Evolutionary conservation across 352 stramenopile genomes (phyloP).

Genomic region (Thalassiosira exigua): DNA sequence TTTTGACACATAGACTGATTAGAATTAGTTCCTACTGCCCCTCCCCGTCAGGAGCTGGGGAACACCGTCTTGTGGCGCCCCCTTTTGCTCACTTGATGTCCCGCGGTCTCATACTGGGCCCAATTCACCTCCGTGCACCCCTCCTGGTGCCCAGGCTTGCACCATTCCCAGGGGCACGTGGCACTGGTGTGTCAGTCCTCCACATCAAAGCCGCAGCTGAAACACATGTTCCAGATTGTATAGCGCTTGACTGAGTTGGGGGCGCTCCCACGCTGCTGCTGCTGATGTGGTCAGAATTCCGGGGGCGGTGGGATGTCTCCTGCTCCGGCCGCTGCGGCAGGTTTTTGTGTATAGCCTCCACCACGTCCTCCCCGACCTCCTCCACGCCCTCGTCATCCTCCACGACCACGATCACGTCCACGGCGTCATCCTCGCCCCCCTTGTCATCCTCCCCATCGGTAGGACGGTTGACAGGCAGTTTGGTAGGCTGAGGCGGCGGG

Average conservation of each 20-base stretch:
- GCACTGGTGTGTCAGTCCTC: constrained; percentile 11
- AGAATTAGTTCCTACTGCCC: no score
- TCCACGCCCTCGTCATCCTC: no score
- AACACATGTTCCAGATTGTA: constrained; percentile 30
- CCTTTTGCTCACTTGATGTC: constrained; percentile 6
- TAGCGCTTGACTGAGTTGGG: constrained; percentile 30
- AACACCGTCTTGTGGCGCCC: constrained; percentile 9
- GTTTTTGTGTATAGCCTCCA: no score
- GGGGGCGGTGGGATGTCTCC: neutral
- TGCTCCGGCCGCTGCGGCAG: no score
- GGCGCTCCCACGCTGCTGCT: neutral
- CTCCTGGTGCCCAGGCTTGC: neutral
- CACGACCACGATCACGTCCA: no score
- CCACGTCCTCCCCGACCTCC: no score
- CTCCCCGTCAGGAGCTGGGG: constrained; percentile 20
- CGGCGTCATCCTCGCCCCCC: no score
- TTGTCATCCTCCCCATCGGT: no score
- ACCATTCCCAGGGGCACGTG: constrained; percentile 3
- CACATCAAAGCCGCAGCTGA: constrained; percentile 20
- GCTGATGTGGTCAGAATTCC: neutral
- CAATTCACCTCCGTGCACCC: constrained; percentile 3
- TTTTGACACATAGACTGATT: neutral
- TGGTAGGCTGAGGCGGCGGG: no score
- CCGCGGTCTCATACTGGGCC: neutral
- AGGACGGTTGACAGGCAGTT: no score